Base-by-base conservation (phyloP, 495 filamentous ascomycete species). In the Podospora australis region DNA sequence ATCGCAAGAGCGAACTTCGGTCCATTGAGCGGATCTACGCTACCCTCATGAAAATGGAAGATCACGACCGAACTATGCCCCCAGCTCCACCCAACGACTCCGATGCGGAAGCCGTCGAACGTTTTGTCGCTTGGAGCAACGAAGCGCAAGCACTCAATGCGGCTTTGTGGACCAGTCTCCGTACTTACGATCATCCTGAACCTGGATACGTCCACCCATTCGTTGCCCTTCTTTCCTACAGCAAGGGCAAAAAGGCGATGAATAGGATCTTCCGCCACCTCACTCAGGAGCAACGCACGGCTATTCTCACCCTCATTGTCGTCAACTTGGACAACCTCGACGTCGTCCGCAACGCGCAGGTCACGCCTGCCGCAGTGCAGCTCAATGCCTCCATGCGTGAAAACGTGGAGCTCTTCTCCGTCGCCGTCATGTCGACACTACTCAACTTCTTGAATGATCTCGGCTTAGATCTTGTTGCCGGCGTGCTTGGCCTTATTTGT, bases 181-280 rank as follows among this genome's bases (percentile, higher is more conserved):
- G 91, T 64, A 85, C 97, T 25, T 86, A 92, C 69, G 90, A 94
- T 49, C 89, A 90, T 2, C 91, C 95, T 51, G 80, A 85, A 32
- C 77, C 78, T 10, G 78, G 80, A 10, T 74, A 74, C 4, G 79
- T 88, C 1, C 94, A 99, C 62, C 92, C 92, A 1, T 99, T 99
- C 74, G 96, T 99, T 56, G 86, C 88, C 24, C 89, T 99, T 60
- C 78, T 99, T 11, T 91, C 90, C 5, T 95, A 90, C 62, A 79
- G 79, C 40, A 99, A 99, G 71, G 94, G 92, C 57, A 99, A 96
- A 72, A 94, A 92, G 64, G 86, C 87, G 1, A 87, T 99, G 55
- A 87, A 87, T 19, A 86, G 92, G 44, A 83, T 99, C 41, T 96
- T 96, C 79, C 86, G 89, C 29, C 89, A 96, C 58, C 87, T 96